Percentiles rank a stretch among this genome's conserved stretches.
These are phyloP conservation scores for Phyllosticta paracitricarpa DNA, from an alignment of 2,329 filamentous ascomycete species.

Conservation along the genomic window DNA sequence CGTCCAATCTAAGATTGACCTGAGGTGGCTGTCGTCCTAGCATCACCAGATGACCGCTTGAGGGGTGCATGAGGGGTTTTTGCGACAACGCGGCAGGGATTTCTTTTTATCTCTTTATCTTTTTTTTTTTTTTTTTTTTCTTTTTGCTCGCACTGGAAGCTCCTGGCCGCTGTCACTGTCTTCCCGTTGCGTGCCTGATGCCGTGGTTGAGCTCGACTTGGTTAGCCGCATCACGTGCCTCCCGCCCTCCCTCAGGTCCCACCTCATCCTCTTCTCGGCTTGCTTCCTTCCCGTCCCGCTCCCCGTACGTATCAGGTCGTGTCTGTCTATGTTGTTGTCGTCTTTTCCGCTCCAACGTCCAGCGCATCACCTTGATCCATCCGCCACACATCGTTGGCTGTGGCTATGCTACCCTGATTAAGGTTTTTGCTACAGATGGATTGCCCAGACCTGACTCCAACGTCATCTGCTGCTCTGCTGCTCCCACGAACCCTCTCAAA, in stretches of 20 bases:
- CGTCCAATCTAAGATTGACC: neutral
- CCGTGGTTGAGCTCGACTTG: too few relatives aligned
- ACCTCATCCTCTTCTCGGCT: too few relatives aligned
- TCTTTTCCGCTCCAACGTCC: neutral
- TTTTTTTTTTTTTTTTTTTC: too few relatives aligned
- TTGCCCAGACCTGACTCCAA: neutral
- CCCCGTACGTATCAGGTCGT: neutral
- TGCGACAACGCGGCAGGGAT: too few relatives aligned
- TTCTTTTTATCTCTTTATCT: too few relatives aligned
- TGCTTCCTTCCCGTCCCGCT: neutral
- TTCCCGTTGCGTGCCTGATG: too few relatives aligned
- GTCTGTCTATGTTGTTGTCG: neutral
- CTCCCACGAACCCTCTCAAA: neutral
- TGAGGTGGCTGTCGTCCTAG: conserved; percentile 1
- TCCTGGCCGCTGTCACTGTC: too few relatives aligned
- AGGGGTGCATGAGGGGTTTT: too few relatives aligned
- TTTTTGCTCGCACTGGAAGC: too few relatives aligned
- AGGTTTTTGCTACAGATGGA: neutral
- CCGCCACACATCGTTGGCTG: neutral
- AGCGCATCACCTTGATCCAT: neutral
- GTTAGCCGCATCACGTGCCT: neutral
- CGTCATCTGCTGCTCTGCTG: neutral
- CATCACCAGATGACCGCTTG: conserved; percentile 1
- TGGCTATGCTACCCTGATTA: neutral
- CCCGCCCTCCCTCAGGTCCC: neutral